Evolutionary conservation across 108 stramenopile genomes (phyloP).

Genomic region (Cyclotella atomus): DNA sequence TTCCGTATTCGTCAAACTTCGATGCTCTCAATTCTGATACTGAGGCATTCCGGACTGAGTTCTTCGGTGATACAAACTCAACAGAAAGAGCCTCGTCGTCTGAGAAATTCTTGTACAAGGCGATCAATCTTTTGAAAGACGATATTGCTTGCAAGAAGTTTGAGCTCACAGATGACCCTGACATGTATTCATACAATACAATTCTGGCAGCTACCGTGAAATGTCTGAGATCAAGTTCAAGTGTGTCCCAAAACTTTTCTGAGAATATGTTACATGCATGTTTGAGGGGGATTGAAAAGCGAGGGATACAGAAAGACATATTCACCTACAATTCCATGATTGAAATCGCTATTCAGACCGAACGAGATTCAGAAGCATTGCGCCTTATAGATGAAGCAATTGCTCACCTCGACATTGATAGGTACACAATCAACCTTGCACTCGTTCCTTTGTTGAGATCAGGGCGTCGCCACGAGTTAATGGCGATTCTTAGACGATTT

Average conservation of each 20-base stretch:
- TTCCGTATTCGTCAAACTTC: conserved; percentile 15
- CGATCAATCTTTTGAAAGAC: conserved; percentile 38
- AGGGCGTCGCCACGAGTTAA: conserved; percentile 45
- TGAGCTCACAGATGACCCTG: conserved; percentile 38
- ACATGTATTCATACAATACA: conserved; percentile 65
- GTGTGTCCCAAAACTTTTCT: conserved; percentile 12
- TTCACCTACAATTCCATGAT: conserved; percentile 76
- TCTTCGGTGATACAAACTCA: conserved; percentile 21
- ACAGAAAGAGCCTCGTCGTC: conserved; percentile 27
- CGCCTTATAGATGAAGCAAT: conserved; percentile 50
- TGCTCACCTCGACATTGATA: conserved; percentile 45
- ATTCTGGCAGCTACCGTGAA: conserved; percentile 59
- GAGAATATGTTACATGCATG: conserved; percentile 33
- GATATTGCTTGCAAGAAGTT: conserved; percentile 28
- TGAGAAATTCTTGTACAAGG: conserved; percentile 44
- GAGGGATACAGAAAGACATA: conserved; percentile 50
- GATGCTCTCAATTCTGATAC: conserved; percentile 7
- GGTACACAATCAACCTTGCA: conserved; percentile 73
- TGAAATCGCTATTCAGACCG: conserved; percentile 23
- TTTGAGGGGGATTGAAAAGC: conserved; percentile 48
- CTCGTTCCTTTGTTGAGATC: conserved; percentile 55
- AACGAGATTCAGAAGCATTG: conserved; percentile 26
- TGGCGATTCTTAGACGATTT: conserved; percentile 51
- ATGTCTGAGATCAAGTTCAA: conserved; percentile 48
- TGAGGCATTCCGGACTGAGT: conserved; percentile 3